These are phyloP conservation scores for Diplodia intermedia DNA, from an alignment of 2,329 filamentous ascomycete genomes.

Conservation along the genomic window DNA sequence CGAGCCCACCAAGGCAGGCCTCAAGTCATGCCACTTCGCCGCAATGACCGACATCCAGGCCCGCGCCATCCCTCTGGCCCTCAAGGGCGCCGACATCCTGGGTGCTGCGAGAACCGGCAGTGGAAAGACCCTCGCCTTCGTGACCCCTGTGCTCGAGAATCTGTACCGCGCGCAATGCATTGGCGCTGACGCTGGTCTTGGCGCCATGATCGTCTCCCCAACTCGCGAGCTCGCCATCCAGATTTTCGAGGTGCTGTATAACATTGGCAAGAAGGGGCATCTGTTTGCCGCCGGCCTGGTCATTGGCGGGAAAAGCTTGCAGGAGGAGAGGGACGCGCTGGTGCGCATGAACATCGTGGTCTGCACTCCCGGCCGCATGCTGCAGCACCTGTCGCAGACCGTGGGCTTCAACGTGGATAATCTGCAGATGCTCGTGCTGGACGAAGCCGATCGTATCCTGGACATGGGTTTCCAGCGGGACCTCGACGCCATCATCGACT, in stretches of 20 bases:
- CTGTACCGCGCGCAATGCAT: conserved; percentile 89
- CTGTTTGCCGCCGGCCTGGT: conserved; percentile 90
- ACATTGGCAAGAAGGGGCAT: conserved; percentile 83
- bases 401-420: conserved; percentile 89
- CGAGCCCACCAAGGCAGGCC: conserved; percentile 75
- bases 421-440: conserved; percentile 88
- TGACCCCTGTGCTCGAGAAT: conserved; percentile 91
- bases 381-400: conserved; percentile 95
- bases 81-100: conserved; percentile 86
- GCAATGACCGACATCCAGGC: conserved; percentile 90
- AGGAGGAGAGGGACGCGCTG: conserved; percentile 84
- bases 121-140: conserved; percentile 92
- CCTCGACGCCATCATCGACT: conserved; percentile 91
- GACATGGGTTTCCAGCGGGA: conserved; percentile 95
- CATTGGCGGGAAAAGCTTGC: conserved; percentile 89
- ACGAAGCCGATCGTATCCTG: conserved; percentile 95
- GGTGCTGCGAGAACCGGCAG: conserved; percentile 95
- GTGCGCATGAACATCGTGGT: conserved; percentile 96
- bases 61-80: conserved; percentile 83
- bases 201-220: conserved; percentile 90
- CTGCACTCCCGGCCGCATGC: conserved; percentile 90
- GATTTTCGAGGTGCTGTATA: conserved; percentile 92
- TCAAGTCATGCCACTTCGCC: conserved; percentile 87
- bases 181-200: conserved; percentile 82
- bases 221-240: conserved; percentile 95